Evolutionary conservation across 2,329 filamentous ascomycete genomes (phyloP).

Genomic region (Nemania abortiva): DNA sequence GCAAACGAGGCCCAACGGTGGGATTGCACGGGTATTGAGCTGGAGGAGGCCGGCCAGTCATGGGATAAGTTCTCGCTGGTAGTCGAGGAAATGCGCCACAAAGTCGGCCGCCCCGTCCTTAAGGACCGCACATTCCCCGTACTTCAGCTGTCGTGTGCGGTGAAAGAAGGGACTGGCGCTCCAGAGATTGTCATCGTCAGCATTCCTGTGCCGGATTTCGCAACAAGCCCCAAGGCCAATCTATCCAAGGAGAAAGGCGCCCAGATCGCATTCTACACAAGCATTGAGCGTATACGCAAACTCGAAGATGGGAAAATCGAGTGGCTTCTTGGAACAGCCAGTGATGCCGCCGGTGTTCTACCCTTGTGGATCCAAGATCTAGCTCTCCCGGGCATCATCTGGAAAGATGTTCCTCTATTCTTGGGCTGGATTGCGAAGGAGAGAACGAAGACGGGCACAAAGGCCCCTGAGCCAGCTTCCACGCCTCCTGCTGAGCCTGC

Average conservation of each 20-base stretch:
- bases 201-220: constrained; percentile 63
- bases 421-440: constrained; percentile 69
- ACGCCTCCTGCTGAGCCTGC: constrained; percentile 18
- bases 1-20: constrained; percentile 60
- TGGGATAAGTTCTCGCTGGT: constrained; percentile 64
- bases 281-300: constrained; percentile 71
- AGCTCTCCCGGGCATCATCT: constrained; percentile 71
- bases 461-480: constrained; percentile 6
- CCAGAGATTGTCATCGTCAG: constrained; percentile 69
- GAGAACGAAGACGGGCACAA: constrained; percentile 50
- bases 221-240: constrained; percentile 46
- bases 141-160: constrained; percentile 69
- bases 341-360: constrained; percentile 75
- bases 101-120: constrained; percentile 68
- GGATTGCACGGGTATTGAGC: constrained; percentile 59
- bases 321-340: constrained; percentile 84
- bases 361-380: constrained; percentile 75
- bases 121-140: constrained; percentile 75
- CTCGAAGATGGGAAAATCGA: constrained; percentile 62
- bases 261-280: constrained; percentile 71
- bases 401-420: constrained; percentile 79
- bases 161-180: constrained; percentile 45
- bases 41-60: constrained; percentile 53
- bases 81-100: constrained; percentile 75
- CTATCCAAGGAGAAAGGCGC: constrained; percentile 59